Evolutionary conservation across 805 yeast genomes (phyloP).

Genomic region (Starmerella davenportii): DNA sequence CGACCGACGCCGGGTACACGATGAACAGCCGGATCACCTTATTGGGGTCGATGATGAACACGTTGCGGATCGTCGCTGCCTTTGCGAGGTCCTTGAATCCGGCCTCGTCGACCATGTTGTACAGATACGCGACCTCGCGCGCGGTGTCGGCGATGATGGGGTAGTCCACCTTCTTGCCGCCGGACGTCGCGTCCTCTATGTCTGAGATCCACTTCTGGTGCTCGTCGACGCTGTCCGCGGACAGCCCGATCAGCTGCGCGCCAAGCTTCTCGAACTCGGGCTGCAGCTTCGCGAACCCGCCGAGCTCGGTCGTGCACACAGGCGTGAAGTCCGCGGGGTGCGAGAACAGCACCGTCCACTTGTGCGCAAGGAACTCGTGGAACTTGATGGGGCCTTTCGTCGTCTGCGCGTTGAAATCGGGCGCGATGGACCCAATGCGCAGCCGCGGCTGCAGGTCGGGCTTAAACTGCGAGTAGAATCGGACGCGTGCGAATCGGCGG

Average conservation of each 20-base stretch:
- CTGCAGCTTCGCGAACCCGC: slow-evolving; percentile 83
- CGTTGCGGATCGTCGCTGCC: slow-evolving; percentile 84
- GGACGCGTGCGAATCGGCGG: not conserved
- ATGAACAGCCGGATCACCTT: slow-evolving; percentile 75
- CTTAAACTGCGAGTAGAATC: slow-evolving; percentile 11
- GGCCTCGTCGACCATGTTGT: slow-evolving; percentile 77
- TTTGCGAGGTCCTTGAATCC: slow-evolving; percentile 56
- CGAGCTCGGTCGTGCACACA: slow-evolving; percentile 90
- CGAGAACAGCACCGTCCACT: slow-evolving; percentile 78
- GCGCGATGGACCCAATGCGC: slow-evolving; percentile 75
- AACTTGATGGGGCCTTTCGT: slow-evolving; percentile 71
- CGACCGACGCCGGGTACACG: slow-evolving; percentile 85
- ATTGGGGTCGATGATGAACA: slow-evolving; percentile 74
- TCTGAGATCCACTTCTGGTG: slow-evolving; percentile 87
- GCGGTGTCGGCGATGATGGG: slow-evolving; percentile 83
- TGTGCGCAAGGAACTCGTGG: slow-evolving; percentile 71
- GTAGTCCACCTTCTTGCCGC: slow-evolving; percentile 58
- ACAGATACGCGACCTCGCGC: slow-evolving; percentile 64
- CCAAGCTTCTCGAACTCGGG: slow-evolving; percentile 77
- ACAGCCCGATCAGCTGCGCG: slow-evolving; percentile 76
- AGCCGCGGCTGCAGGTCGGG: slow-evolving; percentile 21
- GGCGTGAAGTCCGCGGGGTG: slow-evolving; percentile 97
- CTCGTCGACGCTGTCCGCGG: slow-evolving; percentile 68
- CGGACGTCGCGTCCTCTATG: slow-evolving; percentile 63
- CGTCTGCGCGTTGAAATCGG: slow-evolving; percentile 71